These are phyloP conservation scores for Lactuca saligna DNA, from an alignment of 129 eudicot genomes.

Conservation along the genomic window DNA sequence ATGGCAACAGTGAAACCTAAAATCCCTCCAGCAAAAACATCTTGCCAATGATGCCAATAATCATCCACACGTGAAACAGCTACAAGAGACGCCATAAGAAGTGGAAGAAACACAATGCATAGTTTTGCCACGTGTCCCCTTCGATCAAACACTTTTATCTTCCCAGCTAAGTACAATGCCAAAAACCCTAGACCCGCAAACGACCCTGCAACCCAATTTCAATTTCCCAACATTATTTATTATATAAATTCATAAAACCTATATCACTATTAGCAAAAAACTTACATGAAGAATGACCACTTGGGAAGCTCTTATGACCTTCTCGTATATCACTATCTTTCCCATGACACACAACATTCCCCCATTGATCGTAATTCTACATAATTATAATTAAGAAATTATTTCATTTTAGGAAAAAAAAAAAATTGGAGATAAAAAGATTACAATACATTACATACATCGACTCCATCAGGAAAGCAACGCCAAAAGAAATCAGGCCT, in stretches of 20 bases:
- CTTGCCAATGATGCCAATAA: slow-evolving; percentile 96
- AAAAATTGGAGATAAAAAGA: neutral
- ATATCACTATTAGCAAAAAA: neutral
- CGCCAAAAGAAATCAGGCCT: slow-evolving; percentile 92
- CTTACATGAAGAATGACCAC: slow-evolving; percentile 95
- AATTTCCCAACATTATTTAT: slow-evolving; percentile 7
- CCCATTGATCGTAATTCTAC: slow-evolving; percentile 66
- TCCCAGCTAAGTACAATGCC: slow-evolving; percentile 68
- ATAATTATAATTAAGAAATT: neutral
- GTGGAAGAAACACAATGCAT: slow-evolving; percentile 70
- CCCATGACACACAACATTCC: slow-evolving; percentile 80
- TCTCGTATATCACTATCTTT: slow-evolving; percentile 57
- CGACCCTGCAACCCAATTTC: slow-evolving; percentile 61
- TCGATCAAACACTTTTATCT: slow-evolving; percentile 64
- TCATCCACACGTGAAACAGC: slow-evolving; percentile 87
- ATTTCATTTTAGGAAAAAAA: neutral
- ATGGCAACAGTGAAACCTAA: slow-evolving; percentile 66
- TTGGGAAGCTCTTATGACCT: slow-evolving; percentile 97
- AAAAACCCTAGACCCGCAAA: slow-evolving; percentile 87
- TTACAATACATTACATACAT: slow-evolving; percentile 32
- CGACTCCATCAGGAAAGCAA: slow-evolving; percentile 80
- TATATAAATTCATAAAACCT: neutral
- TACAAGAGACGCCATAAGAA: slow-evolving; percentile 76
- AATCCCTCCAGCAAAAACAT: slow-evolving; percentile 80
- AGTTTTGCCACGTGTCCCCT: slow-evolving; percentile 75